These are phyloP conservation scores for Boletus rubescentipes DNA, from an alignment of 768 basidiomycete species.

Conservation along the genomic window DNA sequence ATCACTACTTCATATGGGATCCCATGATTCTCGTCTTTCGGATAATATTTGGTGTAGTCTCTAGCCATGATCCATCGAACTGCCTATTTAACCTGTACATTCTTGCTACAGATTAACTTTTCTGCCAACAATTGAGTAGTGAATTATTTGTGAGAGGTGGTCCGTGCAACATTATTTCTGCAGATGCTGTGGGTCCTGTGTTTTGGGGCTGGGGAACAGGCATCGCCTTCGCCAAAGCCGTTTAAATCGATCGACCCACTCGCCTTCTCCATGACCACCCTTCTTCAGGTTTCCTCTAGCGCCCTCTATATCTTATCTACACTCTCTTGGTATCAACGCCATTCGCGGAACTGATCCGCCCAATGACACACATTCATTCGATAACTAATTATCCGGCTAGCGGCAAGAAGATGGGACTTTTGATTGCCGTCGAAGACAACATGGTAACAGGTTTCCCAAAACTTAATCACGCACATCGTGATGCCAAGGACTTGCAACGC, in stretches of 20 bases:
- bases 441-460: neutral
- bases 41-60: constrained; percentile 13
- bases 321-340: neutral
- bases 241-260: neutral
- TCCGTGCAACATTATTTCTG: neutral
- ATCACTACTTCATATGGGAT: neutral
- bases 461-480: constrained; percentile 14
- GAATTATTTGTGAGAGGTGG: neutral
- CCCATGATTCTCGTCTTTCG: neutral
- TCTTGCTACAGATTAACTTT: neutral
- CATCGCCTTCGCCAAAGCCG: neutral
- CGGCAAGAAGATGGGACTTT: constrained; percentile 21
- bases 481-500: constrained; percentile 13
- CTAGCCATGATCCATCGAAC: neutral
- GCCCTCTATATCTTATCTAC: constrained; percentile 17
- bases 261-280: neutral
- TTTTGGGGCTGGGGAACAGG: neutral
- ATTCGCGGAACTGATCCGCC: neutral
- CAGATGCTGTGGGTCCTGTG: constrained; percentile 15
- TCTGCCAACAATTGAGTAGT: neutral
- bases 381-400: neutral
- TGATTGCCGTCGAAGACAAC: constrained; percentile 22
- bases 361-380: constrained; percentile 6
- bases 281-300: neutral
- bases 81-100: constrained; percentile 1